phyloP scores from a whole-genome alignment of 805 yeast genomes.

The Soucietia sequanensis region DNA sequence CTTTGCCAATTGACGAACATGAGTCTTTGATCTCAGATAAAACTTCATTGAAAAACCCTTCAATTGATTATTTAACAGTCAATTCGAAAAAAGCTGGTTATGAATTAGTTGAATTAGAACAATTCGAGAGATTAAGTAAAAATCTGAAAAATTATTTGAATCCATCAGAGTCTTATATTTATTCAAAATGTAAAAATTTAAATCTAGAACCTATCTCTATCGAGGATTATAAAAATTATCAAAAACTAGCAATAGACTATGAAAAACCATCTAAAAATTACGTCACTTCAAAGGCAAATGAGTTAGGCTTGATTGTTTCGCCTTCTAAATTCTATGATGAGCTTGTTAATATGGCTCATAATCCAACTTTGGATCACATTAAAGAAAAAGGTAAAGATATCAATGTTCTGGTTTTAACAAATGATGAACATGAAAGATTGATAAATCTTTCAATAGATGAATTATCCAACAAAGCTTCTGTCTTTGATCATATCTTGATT shows the following conservation, averaged over 20 bases:
- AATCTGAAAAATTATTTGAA: constrained; percentile 9
- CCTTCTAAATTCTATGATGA: constrained; percentile 30
- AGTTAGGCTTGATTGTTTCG: constrained; percentile 30
- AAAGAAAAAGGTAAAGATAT: constrained; percentile 15
- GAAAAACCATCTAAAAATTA: constrained; percentile 34
- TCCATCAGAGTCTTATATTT: constrained; percentile 26
- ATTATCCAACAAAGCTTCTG: constrained; percentile 8
- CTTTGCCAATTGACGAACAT: constrained; percentile 25
- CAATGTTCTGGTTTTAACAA: constrained; percentile 10
- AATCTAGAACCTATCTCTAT: constrained; percentile 16
- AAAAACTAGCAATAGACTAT: constrained; percentile 19
- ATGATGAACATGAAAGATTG: constrained; percentile 21
- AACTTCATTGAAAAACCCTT: constrained; percentile 18
- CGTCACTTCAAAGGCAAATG: constrained; percentile 33
- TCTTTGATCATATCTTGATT: constrained; percentile 10
- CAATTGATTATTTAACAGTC: constrained; percentile 17
- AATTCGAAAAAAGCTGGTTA: constrained; percentile 10
- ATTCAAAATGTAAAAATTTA: constrained; percentile 16
- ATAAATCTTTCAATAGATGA: constrained; percentile 20
- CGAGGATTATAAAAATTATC: constrained; percentile 16
- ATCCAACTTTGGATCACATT: constrained; percentile 24
- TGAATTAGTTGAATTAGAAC: constrained; percentile 11
- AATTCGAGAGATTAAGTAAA: constrained; percentile 14
- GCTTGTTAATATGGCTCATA: constrained; percentile 22
- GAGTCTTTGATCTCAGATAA: constrained; percentile 11